A percentile compares a stretch with the other conserved stretches of the same genome.
Conservation (phyloP, 202 grass and related monocot species). For the Eragrostis tef region DNA sequence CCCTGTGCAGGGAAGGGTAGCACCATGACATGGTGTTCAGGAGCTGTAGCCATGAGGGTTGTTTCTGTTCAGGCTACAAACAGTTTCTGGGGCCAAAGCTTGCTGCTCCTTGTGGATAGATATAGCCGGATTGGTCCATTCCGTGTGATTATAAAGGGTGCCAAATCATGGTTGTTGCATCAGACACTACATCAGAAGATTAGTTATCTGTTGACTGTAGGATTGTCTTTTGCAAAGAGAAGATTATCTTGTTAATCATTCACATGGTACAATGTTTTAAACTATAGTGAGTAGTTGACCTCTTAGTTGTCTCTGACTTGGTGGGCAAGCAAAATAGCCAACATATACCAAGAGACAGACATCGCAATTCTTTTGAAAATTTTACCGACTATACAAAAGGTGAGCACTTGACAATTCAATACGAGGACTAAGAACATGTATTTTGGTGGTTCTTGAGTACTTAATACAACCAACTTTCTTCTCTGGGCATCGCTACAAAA, state of each 20-base stretch:
- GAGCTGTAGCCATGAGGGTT: slow-evolving; percentile 1
- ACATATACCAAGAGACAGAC: neutral
- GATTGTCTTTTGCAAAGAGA: neutral
- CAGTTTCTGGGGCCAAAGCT: neutral
- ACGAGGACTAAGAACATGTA: neutral
- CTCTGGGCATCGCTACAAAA: neutral
- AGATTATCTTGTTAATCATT: slow-evolving; percentile 31
- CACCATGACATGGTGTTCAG: slow-evolving; percentile 51
- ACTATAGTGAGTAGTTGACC: slow-evolving; percentile 1
- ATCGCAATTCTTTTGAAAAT: neutral
- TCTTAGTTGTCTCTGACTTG: neutral
- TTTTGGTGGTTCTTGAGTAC: neutral
- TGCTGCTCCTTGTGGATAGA: slow-evolving; percentile 3
- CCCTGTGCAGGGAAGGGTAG: slow-evolving; percentile 59
- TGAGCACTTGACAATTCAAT: neutral
- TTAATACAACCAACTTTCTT: neutral
- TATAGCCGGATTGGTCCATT: slow-evolving; percentile 4
- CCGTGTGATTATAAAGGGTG: slow-evolving; percentile 19
- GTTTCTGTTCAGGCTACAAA: neutral
- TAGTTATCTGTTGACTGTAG: slow-evolving; percentile 14
- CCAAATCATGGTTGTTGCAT: slow-evolving; percentile 17
- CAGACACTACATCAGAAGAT: slow-evolving; percentile 32
- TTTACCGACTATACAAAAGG: neutral
- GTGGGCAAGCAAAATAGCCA: slow-evolving; percentile 33
- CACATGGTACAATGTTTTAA: neutral